Base-by-base conservation (phyloP, 768 basidiomycete species). In the Mycena metata region DNA sequence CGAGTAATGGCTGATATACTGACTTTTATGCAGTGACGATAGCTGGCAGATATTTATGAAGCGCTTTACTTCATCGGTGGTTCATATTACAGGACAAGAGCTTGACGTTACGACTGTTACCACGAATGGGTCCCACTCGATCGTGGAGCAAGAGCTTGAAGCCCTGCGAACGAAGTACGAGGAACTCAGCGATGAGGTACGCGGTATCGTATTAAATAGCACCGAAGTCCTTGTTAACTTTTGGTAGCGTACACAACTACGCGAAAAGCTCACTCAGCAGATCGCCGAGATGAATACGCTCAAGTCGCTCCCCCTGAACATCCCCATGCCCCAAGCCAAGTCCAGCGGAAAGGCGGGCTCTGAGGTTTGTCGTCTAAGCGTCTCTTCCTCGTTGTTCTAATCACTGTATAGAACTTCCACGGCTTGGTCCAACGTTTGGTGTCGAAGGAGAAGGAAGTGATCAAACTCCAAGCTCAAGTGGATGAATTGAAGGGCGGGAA, bases 381-480 rank as follows among this genome's bases (percentile, higher is more conserved):
- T 11, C 70, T 69, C 24, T 57, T 19, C 64, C 19, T 71, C 19
- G 30, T 33, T 12, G 26, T 36, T 60, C 58, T 49, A 60, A 59
- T 3, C 13, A 41, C 5, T 51, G 30, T 63, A 50, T 79, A 92
- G 86, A 90, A 86, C 69, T 85, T 91, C 64, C 86, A 89, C 69
- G 93, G 92, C 2, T 75, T 96, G 21, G 88, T 95, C 11, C 93
- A 95, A 73, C 89, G 93, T 12, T 83, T 96, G 17, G 87, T 92
- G 4, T 87, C 90, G 76, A 96, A 95, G 76, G 96, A 98, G 81
- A 94, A 92, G 73, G 89, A 96, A 77, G 92, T 95, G 2, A 75
- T 88, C 2, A 88, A 90, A 62, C 84, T 96, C 2, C 90, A 91
- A 75, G 84, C 85, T 5, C 92, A 96, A 74, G 79, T 96, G 21